Base-by-base conservation (phyloP, 163 green algal species). In the Volvox carteri region DNA sequence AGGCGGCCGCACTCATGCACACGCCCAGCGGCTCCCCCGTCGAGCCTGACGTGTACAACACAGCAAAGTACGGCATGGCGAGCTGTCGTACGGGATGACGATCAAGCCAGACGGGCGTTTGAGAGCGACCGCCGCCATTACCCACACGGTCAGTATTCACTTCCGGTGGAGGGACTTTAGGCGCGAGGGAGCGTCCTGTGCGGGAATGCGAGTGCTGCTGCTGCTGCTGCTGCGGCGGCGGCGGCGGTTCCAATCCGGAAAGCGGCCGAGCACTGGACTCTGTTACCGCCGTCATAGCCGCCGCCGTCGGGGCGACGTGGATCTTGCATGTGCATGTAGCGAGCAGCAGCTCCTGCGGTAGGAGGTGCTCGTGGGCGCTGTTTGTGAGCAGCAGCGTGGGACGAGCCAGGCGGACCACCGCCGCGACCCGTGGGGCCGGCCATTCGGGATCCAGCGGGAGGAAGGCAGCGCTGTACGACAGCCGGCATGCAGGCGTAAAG, bases 371-470 rank as follows among this genome's bases (percentile, higher is more conserved):
- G 42, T 67, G 28, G 23, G 39, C 58, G 0, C 58, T 41, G 28
- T 60, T 78, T 12, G 80, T 50, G 12, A 95, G 93, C 35, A 95
- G 58, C 11, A 93, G 90, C 11, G 88, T 88, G 19, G 95, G 90
- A 1, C 86, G 79, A 0, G 83, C 75, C 25, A 95, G 30, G 62
- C 93, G 91, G 2, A 93, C 94, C 33, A 96, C 87, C 50, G 42
- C 33, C 4, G 35, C 67, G 37, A 78, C 21, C 2, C 50, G 67
- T 0, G 41, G 39, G 0, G n/a, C 28, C 0, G 92, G 91, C 92
- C 92, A 95, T 39, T 44, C 16, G 3, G 89, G 73, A 52, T 95
- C 92, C 41, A 95, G 68, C 7, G 92, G 92, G 65, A 95, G 68
- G 65, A 93, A 95, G 2, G 91, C 84, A 41, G 86, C 65, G 25